phyloP scores from a whole-genome alignment of 2,329 filamentous ascomycete species.

The Purpureocillium takamizusanense region DNA sequence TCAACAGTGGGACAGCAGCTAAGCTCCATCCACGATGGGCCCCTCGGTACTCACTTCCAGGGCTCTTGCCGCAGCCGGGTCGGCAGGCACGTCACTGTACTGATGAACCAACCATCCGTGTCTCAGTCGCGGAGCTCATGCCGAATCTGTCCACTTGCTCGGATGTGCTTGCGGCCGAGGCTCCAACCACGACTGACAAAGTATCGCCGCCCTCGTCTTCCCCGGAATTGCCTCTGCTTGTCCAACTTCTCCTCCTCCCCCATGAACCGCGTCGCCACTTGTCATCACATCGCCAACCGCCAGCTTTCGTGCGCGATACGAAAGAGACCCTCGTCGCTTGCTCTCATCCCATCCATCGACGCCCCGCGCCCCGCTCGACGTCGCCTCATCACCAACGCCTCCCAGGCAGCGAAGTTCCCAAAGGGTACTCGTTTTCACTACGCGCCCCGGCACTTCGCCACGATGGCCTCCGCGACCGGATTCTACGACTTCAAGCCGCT shows the following conservation, averaged over 20 bases:
- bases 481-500: conserved; percentile 83
- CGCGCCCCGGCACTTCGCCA: conserved; percentile 8
- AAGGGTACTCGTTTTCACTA: conserved; percentile 3
- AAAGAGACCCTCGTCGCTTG: background rate
- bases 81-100: conserved; percentile 1
- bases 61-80: too few species aligned
- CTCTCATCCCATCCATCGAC: conserved; percentile 3
- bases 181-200: background rate
- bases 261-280: conserved; percentile 5
- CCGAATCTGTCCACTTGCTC: too few species aligned
- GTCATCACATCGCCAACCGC: conserved; percentile 5
- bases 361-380: background rate
- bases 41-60: too few species aligned
- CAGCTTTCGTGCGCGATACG: background rate
- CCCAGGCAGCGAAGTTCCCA: background rate
- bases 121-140: too few species aligned
- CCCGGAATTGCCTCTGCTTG: too few species aligned
- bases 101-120: conserved; percentile 1
- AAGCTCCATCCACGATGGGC: too few species aligned
- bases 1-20: too few species aligned
- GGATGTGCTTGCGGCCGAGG: too few species aligned
- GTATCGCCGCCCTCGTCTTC: too few species aligned
- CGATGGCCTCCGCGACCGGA: conserved; percentile 30
- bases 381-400: background rate
- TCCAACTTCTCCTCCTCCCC: too few species aligned